Conservation (phyloP, 2,329 filamentous ascomycete species). For the Catunica adiposa region DNA sequence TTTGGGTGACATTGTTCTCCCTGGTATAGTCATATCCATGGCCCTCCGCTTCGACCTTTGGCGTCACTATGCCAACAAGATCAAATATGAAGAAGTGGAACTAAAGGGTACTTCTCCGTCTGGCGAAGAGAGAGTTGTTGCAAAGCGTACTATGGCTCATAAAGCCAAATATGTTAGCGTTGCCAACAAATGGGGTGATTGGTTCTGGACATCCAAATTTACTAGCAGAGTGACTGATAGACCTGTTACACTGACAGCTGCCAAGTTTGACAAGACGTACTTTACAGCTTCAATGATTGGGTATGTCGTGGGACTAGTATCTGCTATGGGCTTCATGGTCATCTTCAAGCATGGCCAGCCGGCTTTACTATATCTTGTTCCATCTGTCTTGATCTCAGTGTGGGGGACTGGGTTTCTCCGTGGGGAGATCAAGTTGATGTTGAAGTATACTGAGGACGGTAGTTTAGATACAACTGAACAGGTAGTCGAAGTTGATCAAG, state of each 20-base stretch:
- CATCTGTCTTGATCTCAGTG: constrained; percentile 57
- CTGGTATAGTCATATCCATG: constrained; percentile 76
- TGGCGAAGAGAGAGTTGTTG: constrained; percentile 21
- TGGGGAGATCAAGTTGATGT: constrained; percentile 61
- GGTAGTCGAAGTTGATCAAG: constrained; percentile 35
- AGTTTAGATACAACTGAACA: constrained; percentile 38
- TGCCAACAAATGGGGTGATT: constrained; percentile 65
- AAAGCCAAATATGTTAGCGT: constrained; percentile 40
- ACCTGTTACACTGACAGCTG: constrained; percentile 1
- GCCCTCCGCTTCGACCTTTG: constrained; percentile 86
- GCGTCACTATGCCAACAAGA: constrained; percentile 58
- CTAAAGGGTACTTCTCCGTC: constrained; percentile 11
- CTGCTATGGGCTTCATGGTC: constrained; percentile 61
- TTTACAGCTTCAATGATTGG: constrained; percentile 63
- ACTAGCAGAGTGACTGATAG: neutral
- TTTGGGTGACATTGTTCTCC: constrained; percentile 83
- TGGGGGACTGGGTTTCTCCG: constrained; percentile 57
- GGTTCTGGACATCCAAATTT: constrained; percentile 49
- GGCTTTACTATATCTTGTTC: constrained; percentile 81
- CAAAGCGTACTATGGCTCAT: constrained; percentile 26
- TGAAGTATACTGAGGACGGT: constrained; percentile 63
- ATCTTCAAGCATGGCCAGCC: constrained; percentile 72
- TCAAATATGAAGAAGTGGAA: constrained; percentile 26
- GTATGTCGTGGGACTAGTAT: constrained; percentile 62
- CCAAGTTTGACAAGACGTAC: constrained; percentile 62